Base-by-base conservation (phyloP, 306 rosid genomes). In the Notholithocarpus densiflorus region DNA sequence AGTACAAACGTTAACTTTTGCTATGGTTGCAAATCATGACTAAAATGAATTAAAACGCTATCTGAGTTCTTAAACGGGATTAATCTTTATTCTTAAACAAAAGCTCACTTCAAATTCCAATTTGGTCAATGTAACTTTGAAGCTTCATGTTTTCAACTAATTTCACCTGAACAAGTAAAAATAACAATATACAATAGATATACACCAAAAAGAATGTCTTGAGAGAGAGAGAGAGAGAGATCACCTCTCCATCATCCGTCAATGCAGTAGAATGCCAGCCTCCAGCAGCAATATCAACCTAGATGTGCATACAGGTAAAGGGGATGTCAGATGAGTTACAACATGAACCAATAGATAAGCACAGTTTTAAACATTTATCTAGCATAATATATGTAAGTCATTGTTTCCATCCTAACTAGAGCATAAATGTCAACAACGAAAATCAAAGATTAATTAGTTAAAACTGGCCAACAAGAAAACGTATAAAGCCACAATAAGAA, bases 271-370 rank as follows among this genome's bases (percentile, higher is more conserved):
- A 96, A 84, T 93, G 99, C 99, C 99, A 96, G 75, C 99, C 99
- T 82, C 99, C 99, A 81, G 99, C 98, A 71, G 99, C 97, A 84
- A 96, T 93, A 79, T 91, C 99, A 81, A 96, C 93, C 99, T 96
- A 64, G 26, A 75, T 53, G 51, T 61, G 75, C 81, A 82, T 65
- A 65, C 64, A 76, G 60, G 45, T 19, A 10, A 68, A 78, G 15
- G 26, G 73, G 10, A 77, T 45, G 78, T 54, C 17, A 82, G 57
- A 71, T 68, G 51, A 71, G 69, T 66, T 60, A 21, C 40, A 14
- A 11, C 54, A 45, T 21, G 53, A 43, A 61, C 43, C 66, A 61
- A 51, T 26, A 21, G 52, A 34, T 23, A 74, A 65, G 24, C 61
- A 73, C 43, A 12, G 53, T 60, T 53, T 40, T 19, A 23, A 56